Conservation (phyloP, 306 rosid genomes). For the Clitoria ternatea region DNA sequence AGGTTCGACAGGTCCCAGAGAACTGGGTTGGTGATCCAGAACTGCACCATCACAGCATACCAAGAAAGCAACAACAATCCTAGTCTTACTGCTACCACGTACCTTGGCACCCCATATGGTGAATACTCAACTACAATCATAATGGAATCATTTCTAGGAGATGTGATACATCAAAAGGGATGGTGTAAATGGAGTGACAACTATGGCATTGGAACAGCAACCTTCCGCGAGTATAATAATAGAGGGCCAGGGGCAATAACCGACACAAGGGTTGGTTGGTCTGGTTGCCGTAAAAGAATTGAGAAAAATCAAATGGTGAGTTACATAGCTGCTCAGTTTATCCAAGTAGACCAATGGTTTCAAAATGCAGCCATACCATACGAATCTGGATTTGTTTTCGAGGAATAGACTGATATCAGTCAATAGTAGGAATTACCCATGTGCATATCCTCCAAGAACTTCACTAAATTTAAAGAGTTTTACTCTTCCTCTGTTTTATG, state of each 20-base stretch:
- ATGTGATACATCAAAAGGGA: conserved; percentile 25
- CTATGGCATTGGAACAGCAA: conserved; percentile 19
- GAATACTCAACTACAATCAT: conserved; percentile 21
- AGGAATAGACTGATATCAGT: not conserved
- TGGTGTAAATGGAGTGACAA: conserved; percentile 30
- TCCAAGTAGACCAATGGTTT: conserved; percentile 28
- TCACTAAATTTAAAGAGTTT: not conserved
- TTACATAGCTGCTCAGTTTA: conserved; percentile 22
- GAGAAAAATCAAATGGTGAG: not conserved
- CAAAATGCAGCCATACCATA: not conserved
- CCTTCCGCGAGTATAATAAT: conserved; percentile 18
- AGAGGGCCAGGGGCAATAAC: conserved; percentile 21
- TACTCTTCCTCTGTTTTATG: too few species aligned
- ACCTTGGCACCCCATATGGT: not conserved
- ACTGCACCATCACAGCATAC: conserved; percentile 19
- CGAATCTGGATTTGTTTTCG: not conserved
- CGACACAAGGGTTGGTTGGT: conserved; percentile 16
- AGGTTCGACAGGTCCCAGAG: not conserved
- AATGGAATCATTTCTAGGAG: conserved; percentile 32
- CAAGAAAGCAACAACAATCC: not conserved
- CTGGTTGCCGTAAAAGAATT: not conserved
- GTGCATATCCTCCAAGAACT: not conserved
- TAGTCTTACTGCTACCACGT: not conserved
- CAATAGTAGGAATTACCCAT: not conserved
- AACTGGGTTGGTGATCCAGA: conserved; percentile 22